A percentile compares a stretch with the other conserved stretches of the same genome.
Conservation (phyloP, 805 yeast genomes). For the Candida xyloterini region DNA sequence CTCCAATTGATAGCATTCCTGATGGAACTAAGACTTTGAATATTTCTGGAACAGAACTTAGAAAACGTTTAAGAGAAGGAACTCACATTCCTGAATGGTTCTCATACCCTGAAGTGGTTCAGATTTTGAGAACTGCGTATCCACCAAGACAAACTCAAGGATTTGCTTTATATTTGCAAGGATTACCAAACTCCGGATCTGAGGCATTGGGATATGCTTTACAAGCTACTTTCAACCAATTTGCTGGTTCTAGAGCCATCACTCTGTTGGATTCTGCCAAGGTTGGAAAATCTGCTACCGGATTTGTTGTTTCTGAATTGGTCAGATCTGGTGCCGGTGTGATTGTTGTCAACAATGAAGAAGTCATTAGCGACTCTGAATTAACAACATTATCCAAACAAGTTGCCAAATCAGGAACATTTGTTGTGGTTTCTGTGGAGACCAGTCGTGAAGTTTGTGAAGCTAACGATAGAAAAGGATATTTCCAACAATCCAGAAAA, state of each 20-base stretch:
- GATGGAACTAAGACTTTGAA: slow-evolving; percentile 77
- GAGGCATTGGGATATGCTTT: slow-evolving; percentile 76
- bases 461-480: slow-evolving; percentile 48
- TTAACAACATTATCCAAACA: slow-evolving; percentile 41
- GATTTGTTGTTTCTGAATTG: slow-evolving; percentile 69
- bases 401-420: slow-evolving; percentile 48
- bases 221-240: slow-evolving; percentile 87
- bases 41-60: slow-evolving; percentile 86
- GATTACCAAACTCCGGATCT: slow-evolving; percentile 56
- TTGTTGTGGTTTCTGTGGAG: slow-evolving; percentile 49
- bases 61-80: slow-evolving; percentile 83
- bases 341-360: slow-evolving; percentile 52
- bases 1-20: slow-evolving; percentile 91
- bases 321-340: slow-evolving; percentile 92
- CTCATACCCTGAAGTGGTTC: slow-evolving; percentile 94
- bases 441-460: slow-evolving; percentile 47
- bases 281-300: slow-evolving; percentile 38
- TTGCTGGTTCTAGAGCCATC: slow-evolving; percentile 78
- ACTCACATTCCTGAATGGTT: slow-evolving; percentile 94
- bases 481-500: slow-evolving; percentile 43
- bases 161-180: slow-evolving; percentile 68
- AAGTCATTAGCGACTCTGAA: slow-evolving; percentile 44
- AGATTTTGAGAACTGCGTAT: slow-evolving; percentile 83
- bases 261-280: slow-evolving; percentile 45
- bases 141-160: slow-evolving; percentile 93